These are phyloP conservation scores for Taiozyma onychis DNA, from an alignment of 1,139 yeast genomes.

Conservation along the genomic window DNA sequence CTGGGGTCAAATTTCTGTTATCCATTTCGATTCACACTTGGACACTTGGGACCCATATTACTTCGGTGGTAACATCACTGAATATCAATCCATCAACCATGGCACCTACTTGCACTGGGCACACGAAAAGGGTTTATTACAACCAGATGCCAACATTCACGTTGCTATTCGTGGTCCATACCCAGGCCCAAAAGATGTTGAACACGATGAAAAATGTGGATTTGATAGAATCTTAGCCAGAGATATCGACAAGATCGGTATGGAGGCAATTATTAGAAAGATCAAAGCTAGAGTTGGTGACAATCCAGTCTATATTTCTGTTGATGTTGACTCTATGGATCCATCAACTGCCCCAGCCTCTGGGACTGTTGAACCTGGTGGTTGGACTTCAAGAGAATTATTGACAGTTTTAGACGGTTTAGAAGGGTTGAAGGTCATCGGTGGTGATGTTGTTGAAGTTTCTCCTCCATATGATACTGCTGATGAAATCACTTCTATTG, in stretches of 20 bases:
- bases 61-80: conserved; percentile 49
- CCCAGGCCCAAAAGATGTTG: conserved; percentile 33
- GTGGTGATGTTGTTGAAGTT: conserved; percentile 58
- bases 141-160: conserved; percentile 32
- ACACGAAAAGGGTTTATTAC: conserved; percentile 47
- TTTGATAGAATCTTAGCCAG: conserved; percentile 26
- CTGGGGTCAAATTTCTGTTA: conserved; percentile 41
- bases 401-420: conserved; percentile 42
- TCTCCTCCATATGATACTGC: conserved; percentile 47
- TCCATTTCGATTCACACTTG: conserved; percentile 54
- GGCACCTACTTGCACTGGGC: conserved; percentile 55
- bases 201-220: conserved; percentile 44
- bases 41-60: conserved; percentile 56
- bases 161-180: conserved; percentile 30
- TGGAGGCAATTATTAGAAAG: conserved; percentile 33
- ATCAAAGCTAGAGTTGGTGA: conserved; percentile 33
- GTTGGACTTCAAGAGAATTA: conserved; percentile 47
- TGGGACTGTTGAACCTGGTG: conserved; percentile 58
- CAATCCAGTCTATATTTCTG: conserved; percentile 44
- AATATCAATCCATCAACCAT: conserved; percentile 47
- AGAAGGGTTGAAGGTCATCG: conserved; percentile 38
- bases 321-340: conserved; percentile 52
- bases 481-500: conserved; percentile 45
- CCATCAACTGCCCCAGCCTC: conserved; percentile 53
- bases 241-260: conserved; percentile 29